Evolutionary conservation across 1,284 basidiomycete genomes (phyloP).

Genomic region (Cryptococcus amylolentus): DNA sequence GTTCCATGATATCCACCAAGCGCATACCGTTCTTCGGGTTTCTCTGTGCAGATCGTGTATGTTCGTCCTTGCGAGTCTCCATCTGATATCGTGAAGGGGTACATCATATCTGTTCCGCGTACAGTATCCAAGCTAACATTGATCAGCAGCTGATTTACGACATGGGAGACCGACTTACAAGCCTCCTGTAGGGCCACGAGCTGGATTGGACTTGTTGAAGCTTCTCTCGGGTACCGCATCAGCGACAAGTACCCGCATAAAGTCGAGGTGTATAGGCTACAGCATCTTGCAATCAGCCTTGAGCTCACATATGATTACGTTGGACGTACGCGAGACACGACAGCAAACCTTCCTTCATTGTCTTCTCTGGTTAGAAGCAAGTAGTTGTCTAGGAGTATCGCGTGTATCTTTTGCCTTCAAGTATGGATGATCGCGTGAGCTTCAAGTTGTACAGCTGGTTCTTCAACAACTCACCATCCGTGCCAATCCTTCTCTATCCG

Average conservation of each 20-base stretch:
- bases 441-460: neutral
- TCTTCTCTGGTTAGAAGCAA: constrained; percentile 35
- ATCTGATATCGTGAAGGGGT: constrained; percentile 31
- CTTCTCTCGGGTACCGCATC: constrained; percentile 34
- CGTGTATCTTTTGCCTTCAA: constrained; percentile 36
- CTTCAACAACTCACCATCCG: constrained; percentile 26
- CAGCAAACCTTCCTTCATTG: constrained; percentile 33
- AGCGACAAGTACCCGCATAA: constrained; percentile 21
- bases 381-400: constrained; percentile 39
- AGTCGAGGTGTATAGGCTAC: constrained; percentile 39
- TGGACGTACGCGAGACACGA: constrained; percentile 31
- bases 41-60: constrained; percentile 35
- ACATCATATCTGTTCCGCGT: constrained; percentile 35
- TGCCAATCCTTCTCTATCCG: constrained; percentile 41
- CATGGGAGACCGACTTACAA: constrained; percentile 12
- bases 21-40: constrained; percentile 4
- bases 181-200: constrained; percentile 11
- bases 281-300: neutral
- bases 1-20: neutral
- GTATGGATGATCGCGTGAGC: neutral
- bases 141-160: neutral
- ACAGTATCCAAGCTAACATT: constrained; percentile 16
- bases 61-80: constrained; percentile 16
- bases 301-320: neutral
- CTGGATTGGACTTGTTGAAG: constrained; percentile 23